Evolutionary conservation across 2,329 filamentous ascomycete species (phyloP), one percentile per base, ranked within the genome.

Genomic region (Dothistroma septosporum): DNA sequence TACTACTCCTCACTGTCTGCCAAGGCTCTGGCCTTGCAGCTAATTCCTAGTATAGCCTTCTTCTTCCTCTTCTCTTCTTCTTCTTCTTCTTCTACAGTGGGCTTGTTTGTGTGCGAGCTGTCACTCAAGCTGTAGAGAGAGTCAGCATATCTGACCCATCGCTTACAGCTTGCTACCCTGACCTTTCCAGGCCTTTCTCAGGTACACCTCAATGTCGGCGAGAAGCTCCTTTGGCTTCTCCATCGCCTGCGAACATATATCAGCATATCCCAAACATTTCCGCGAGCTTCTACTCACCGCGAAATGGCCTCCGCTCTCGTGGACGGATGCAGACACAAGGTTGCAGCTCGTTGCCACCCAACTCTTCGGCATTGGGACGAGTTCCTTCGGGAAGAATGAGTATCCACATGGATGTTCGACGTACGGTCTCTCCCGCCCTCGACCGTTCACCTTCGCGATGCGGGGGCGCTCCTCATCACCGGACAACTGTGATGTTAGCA

Each of bases 381-480:
- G 58, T 61, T 80, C 78, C 35, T 71, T 74, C 16, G 77, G 76
- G 61, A 79, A 80, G 61, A 75, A 76, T 0, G 73, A 76, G 63
- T 77, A 80, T 0, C 78, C 79, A 12, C 73, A 64, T 12, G 79
- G 77, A 66, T 80, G 79, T 16, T 73, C 63, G 1, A 78, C 70
- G 58, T 72, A 71, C 19, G 69, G 61, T 8, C 62, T 33, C 28
- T 57, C 55, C 11, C 61, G 59, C 28, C 56, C 66, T 19, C 47
- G 50, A 4, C 58, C 59, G 19, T 35, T 55, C 16, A 61, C 44
- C 16, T 59, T 64, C 11, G 57, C 58, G 22, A 66, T 66, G 11
- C 64, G 53, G 6, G 65, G 65, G 12, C 62, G 37, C 33, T 67
- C 63, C 11, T 65, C 63, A 33, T 58, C 65, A n/a, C 65, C 64